Evolutionary conservation across 257 asterid species (phyloP).

Genomic region (Salvia splendens): DNA sequence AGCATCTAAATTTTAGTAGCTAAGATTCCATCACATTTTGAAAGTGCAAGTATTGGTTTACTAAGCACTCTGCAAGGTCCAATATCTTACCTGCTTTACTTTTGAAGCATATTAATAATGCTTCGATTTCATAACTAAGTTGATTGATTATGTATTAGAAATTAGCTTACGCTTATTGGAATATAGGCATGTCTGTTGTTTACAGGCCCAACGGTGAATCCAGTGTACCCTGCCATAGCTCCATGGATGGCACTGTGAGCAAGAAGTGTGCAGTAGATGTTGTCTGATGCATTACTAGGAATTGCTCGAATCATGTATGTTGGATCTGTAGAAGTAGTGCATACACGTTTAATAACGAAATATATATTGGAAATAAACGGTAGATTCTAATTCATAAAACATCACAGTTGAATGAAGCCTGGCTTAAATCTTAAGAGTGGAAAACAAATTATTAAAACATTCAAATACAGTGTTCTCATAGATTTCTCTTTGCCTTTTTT

Average conservation of each 20-base stretch:
- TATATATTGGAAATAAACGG: neutral
- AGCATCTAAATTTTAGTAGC: conserved; percentile 5
- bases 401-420: neutral
- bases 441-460: neutral
- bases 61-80: neutral
- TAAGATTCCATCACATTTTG: conserved; percentile 3
- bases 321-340: conserved; percentile 62
- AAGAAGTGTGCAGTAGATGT: conserved; percentile 95
- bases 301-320: conserved; percentile 97
- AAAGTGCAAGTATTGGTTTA: neutral
- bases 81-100: neutral
- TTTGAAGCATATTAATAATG: neutral
- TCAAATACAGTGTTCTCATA: neutral
- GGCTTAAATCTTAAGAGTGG: neutral
- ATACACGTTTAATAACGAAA: conserved; percentile 5
- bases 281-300: conserved; percentile 95
- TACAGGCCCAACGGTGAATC: conserved; percentile 95
- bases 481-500: conserved; percentile 9
- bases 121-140: neutral
- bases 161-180: conserved; percentile 76
- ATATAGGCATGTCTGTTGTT: conserved; percentile 87
- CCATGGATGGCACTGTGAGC: conserved; percentile 97
- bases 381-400: conserved; percentile 14
- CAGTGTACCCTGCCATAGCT: conserved; percentile 97
- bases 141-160: neutral